These are phyloP conservation scores for Schizothecium vesticola DNA, from an alignment of 495 filamentous ascomycete genomes.

Conservation along the genomic window DNA sequence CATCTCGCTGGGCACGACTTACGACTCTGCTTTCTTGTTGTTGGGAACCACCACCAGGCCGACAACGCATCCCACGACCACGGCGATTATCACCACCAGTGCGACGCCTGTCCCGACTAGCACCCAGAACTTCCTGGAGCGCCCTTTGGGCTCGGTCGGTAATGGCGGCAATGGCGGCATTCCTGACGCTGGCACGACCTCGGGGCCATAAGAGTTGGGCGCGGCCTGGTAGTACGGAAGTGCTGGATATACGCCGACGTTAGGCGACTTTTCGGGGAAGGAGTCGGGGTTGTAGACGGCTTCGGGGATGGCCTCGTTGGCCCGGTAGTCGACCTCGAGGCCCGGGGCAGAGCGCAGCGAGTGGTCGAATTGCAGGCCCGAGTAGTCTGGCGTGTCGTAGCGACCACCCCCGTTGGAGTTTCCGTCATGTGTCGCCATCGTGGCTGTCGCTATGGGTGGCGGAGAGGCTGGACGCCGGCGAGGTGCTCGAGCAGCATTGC, in stretches of 20 bases:
- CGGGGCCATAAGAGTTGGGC: neutral
- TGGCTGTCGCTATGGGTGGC: neutral
- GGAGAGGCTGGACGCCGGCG: neutral
- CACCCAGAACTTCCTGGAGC: slow-evolving; percentile 2
- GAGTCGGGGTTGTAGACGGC: neutral
- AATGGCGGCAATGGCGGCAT: neutral
- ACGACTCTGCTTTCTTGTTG: neutral
- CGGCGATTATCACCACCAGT: slow-evolving; percentile 1
- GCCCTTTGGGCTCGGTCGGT: neutral
- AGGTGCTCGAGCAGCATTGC: neutral
- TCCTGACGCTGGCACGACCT: neutral
- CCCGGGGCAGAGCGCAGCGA: neutral
- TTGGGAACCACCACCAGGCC: neutral
- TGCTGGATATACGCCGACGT: neutral
- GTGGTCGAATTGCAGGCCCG: slow-evolving; percentile 2
- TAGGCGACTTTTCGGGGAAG: neutral
- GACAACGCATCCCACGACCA: slow-evolving; percentile 2
- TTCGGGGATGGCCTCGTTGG: neutral
- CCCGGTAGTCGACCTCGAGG: neutral
- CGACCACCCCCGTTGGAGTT: neutral
- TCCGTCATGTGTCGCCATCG: neutral
- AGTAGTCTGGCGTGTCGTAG: slow-evolving; percentile 7
- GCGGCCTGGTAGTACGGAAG: neutral
- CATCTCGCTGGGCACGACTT: too few species aligned
- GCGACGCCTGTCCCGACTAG: neutral